Conservation (phyloP, 139 green algal species). For the Closterium sp. region DNA sequence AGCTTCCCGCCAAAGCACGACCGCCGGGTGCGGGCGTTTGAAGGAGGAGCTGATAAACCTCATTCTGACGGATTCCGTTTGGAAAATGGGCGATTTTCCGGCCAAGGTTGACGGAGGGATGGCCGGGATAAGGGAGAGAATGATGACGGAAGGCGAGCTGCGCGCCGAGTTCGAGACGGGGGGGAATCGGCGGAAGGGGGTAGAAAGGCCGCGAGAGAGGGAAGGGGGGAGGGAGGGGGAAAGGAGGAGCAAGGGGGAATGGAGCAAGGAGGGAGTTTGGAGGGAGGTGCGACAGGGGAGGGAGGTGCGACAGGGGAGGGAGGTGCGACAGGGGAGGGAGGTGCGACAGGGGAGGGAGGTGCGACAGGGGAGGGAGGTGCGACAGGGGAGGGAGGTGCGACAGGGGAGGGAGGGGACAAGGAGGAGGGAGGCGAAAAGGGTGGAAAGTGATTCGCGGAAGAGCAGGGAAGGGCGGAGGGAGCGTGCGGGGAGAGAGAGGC, state of each 20-base stretch:
- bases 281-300: too few species aligned
- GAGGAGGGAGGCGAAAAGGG: not conserved
- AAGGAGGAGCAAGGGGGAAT: not conserved
- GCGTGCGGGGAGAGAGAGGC: not conserved
- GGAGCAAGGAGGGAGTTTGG: not conserved
- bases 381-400: not conserved
- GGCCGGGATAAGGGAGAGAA: not conserved
- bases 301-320: not conserved
- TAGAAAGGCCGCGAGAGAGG: not conserved
- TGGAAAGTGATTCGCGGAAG: not conserved
- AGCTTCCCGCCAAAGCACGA: not conserved
- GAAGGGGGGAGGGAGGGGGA: not conserved
- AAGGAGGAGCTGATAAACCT: not conserved
- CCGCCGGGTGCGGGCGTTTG: not conserved
- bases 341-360: not conserved
- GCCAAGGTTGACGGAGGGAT: not conserved
- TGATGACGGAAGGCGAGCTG: not conserved
- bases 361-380: too few species aligned
- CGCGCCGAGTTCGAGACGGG: not conserved
- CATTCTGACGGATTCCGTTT: not conserved
- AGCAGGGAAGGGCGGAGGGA: not conserved
- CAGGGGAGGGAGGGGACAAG: not conserved
- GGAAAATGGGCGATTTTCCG: not conserved
- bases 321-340: not conserved
- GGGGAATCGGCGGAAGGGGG: too few species aligned